Percentiles rank a stretch among this genome's conserved stretches.
These are phyloP conservation scores for Astrephomene gubernaculifera DNA, from an alignment of 139 green algal genomes.

Conservation along the genomic window DNA sequence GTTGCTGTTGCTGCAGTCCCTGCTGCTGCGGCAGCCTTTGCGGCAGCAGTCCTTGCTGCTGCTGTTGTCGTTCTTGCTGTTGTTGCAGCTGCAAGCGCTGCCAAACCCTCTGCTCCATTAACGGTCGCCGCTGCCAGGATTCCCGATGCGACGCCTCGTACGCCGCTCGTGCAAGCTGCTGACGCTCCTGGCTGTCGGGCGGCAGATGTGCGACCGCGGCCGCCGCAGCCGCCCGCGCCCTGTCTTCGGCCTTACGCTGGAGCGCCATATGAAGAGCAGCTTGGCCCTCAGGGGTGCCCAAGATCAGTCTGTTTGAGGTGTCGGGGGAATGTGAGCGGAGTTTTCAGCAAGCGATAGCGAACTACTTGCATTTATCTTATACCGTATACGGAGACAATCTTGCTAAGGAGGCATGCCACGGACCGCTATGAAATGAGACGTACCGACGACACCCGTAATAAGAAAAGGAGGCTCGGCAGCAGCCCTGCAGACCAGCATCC, in stretches of 20 bases:
- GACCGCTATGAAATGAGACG: background rate
- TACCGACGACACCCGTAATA: background rate
- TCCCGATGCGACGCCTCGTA: background rate
- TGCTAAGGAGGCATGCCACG: background rate
- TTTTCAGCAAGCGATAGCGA: background rate
- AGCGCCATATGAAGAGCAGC: background rate
- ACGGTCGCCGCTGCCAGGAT: background rate
- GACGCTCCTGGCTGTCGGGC: background rate
- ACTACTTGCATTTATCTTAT: background rate
- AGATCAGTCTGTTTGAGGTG: background rate
- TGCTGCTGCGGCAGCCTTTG: background rate
- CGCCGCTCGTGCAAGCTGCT: background rate
- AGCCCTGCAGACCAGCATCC: background rate
- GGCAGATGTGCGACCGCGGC: background rate
- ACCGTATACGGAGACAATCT: background rate
- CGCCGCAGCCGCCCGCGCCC: background rate
- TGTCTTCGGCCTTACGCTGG: conserved; percentile 10
- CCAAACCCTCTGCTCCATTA: background rate
- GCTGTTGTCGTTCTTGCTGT: background rate
- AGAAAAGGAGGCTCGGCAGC: background rate
- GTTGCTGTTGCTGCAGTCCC: conserved; percentile 13
- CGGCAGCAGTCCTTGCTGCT: background rate
- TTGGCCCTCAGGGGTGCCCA: background rate
- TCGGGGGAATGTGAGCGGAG: background rate
- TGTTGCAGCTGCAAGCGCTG: background rate